Percentiles rank a stretch among this genome's conserved stretches.
Conservation (phyloP, 371 early-diverging fungal species). For the Mycotypha africana region DNA sequence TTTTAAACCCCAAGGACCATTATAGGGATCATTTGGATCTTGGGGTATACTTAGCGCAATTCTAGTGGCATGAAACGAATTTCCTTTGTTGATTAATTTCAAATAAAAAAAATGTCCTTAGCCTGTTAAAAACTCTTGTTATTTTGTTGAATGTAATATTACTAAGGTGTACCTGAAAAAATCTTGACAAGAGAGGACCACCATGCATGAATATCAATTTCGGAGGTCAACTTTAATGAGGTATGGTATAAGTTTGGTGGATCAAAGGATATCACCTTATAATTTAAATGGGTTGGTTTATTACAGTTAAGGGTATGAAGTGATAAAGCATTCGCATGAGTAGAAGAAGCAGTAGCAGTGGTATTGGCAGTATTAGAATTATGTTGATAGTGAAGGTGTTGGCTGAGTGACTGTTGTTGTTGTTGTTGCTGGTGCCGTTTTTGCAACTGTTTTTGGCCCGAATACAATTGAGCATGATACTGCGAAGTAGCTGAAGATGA, state of each 20-base stretch:
- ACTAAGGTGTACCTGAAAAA: constrained; percentile 17
- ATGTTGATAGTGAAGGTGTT: constrained; percentile 10
- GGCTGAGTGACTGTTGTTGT: too few relatives aligned
- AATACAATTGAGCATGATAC: constrained; percentile 44
- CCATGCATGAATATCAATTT: constrained; percentile 41
- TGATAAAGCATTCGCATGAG: too few relatives aligned
- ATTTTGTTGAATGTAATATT: too few relatives aligned
- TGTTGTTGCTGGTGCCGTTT: constrained; percentile 25
- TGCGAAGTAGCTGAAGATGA: constrained; percentile 31
- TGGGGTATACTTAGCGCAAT: constrained; percentile 40
- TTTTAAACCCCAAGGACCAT: constrained; percentile 46
- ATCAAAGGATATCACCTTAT: constrained; percentile 29
- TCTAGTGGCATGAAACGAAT: constrained; percentile 40
- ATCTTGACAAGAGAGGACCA: constrained; percentile 38
- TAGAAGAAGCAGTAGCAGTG: too few relatives aligned
- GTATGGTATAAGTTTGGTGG: constrained; percentile 46
- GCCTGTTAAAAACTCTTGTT: not conserved
- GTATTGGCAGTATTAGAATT: too few relatives aligned
- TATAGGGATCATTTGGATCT: constrained; percentile 42
- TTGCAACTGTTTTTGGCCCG: constrained; percentile 35
- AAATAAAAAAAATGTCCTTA: not conserved
- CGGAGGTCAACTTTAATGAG: constrained; percentile 33
- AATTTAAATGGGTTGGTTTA: constrained; percentile 19
- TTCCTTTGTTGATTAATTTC: constrained; percentile 1
- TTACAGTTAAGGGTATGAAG: too few relatives aligned